Percentiles rank a stretch among this genome's conserved stretches.
phyloP scores from a whole-genome alignment of 1,139 yeast species.

The Pichia sp. region DNA sequence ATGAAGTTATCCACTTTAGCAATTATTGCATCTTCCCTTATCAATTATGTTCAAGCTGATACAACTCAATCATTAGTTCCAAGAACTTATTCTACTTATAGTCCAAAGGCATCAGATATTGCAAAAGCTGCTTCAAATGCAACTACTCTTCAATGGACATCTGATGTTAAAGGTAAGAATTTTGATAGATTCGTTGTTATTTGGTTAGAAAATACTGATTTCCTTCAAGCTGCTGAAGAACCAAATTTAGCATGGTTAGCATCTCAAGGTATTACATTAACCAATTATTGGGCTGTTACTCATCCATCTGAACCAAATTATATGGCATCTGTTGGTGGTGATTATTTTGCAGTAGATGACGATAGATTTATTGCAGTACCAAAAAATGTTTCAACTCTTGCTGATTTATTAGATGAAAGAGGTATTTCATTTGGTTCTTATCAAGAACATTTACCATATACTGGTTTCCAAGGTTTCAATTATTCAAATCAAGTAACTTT shows the following conservation, averaged over 20 bases:
- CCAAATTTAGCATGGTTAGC: slow-evolving; percentile 36
- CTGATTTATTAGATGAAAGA: slow-evolving; percentile 38
- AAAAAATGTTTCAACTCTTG: slow-evolving; percentile 38
- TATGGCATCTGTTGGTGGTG: slow-evolving; percentile 42
- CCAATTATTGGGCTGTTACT: slow-evolving; percentile 44
- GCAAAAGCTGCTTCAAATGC: slow-evolving; percentile 37
- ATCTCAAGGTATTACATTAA: slow-evolving; percentile 37
- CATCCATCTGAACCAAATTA: slow-evolving; percentile 50
- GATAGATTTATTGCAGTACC: slow-evolving; percentile 40
- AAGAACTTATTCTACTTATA: slow-evolving; percentile 32
- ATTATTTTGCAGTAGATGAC: slow-evolving; percentile 39
- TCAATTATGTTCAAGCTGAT: slow-evolving; percentile 15
- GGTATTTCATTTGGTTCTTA: slow-evolving; percentile 45
- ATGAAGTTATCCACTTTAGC: slow-evolving; percentile 13
- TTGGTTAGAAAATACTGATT: slow-evolving; percentile 46
- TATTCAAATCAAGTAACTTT: slow-evolving; percentile 36
- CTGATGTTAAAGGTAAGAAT: slow-evolving; percentile 36
- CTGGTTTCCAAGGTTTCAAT: slow-evolving; percentile 42
- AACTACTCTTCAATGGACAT: slow-evolving; percentile 27
- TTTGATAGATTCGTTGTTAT: slow-evolving; percentile 40
- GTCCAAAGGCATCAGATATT: slow-evolving; percentile 33
- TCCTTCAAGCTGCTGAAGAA: slow-evolving; percentile 41
- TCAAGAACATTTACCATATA: slow-evolving; percentile 43
- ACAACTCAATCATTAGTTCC: slow-evolving; percentile 15
- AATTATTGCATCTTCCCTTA: slow-evolving; percentile 11